Conservation (phyloP, 2,329 filamentous ascomycete genomes). For the Didymosphaeria variabile region DNA sequence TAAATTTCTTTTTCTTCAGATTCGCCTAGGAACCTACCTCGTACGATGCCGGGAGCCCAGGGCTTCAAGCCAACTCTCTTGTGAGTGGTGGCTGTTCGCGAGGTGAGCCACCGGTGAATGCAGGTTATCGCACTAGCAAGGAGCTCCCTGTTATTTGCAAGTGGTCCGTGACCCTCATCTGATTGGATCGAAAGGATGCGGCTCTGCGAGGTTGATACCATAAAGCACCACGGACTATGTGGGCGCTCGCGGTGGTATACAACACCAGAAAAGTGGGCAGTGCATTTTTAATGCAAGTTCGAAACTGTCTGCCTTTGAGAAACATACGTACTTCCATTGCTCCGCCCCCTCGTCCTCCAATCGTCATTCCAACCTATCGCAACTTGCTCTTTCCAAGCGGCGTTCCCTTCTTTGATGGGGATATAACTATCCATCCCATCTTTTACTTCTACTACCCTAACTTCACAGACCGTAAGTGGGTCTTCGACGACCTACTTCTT, state of each 20-base stretch:
- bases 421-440: conserved; percentile 1
- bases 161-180: conserved; percentile 18
- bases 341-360: conserved; percentile 38
- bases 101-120: conserved; percentile 44
- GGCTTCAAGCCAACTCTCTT: conserved; percentile 36
- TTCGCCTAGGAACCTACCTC: conserved; percentile 32
- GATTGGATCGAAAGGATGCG: conserved; percentile 32
- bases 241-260: conserved; percentile 30
- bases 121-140: conserved; percentile 20
- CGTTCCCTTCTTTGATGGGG: conserved; percentile 10
- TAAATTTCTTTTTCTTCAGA: conserved; percentile 40
- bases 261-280: conserved; percentile 36
- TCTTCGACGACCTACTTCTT: no score
- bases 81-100: conserved; percentile 40
- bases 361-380: conserved; percentile 20
- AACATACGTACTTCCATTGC: conserved; percentile 26
- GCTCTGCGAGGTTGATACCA: conserved; percentile 45
- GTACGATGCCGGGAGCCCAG: conserved; percentile 32
- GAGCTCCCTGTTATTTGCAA: conserved; percentile 14
- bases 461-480: background rate
- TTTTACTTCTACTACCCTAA: background rate
- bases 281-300: conserved; percentile 30
- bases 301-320: conserved; percentile 35
- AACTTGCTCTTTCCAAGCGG: conserved; percentile 21
- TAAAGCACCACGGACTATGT: conserved; percentile 41